Base-by-base conservation (phyloP, 768 basidiomycete species). In the Hygrophorus pudorinus region DNA sequence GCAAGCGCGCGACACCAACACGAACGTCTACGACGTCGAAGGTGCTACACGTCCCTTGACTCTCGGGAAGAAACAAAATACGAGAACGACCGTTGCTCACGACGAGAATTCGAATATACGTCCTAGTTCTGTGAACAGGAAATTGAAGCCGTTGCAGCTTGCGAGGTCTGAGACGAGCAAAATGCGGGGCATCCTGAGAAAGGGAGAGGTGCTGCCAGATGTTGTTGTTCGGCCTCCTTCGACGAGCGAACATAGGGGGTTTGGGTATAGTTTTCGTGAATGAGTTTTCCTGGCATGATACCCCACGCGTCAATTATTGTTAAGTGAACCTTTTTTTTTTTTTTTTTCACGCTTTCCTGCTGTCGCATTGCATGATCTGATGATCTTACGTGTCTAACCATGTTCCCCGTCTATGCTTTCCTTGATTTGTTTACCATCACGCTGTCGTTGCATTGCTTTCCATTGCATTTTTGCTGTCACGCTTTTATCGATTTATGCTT, bases 221-320 rank as follows among this genome's bases (percentile, higher is more conserved):
- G 76, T 82, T 21, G 67, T 79, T 44, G 68, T 82, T 42, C 67
- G 79, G 14, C 78, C 79, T 8, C 79, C 79, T 11, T 81, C 78
- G 9, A 65, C 59, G 36, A 63, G 59, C 48, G 67, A 75, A 38
- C 67, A 70, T 48, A 62, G 60, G 44, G 68, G 57, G 14, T 70
- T 66, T 43, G 62, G 60, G 37, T 72, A 73, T 50, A 64, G 52
- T 47, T 74, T 73, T 61, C 60, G 64, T 59, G 59, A 61, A 55
- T 65, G 56, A 61, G 59, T 56, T 36, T 46, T 48, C 43, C 52
- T 7, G 24, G 24, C 24, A 24, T 24, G 17, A 32, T 10, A 44
- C 37, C 17, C 48, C 48, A 46, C 37, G 18, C 50, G 28, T 48
- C 42, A 21, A 34, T 37, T 47, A 36, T 52, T n/a, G n/a, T n/a